Conservation (phyloP, 306 rosid species). For the Quercus bicolor region DNA sequence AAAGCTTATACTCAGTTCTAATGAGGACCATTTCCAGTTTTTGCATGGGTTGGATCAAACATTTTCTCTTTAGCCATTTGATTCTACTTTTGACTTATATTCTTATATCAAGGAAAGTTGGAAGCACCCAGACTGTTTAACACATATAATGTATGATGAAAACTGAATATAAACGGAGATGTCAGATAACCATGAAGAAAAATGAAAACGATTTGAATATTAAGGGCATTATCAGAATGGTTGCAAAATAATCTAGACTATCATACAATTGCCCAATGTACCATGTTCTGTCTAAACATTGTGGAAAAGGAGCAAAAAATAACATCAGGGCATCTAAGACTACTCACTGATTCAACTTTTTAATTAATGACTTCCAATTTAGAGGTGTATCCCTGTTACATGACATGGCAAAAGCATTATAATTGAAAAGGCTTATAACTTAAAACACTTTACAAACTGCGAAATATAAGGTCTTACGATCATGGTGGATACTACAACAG, state of each 20-base stretch:
- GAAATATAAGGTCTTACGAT: neutral
- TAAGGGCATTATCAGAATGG: neutral
- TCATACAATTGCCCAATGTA: neutral
- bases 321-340: neutral
- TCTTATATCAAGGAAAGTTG: too few species aligned
- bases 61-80: too few species aligned
- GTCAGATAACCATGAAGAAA: neutral
- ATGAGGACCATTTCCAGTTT: too few species aligned
- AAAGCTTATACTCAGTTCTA: too few species aligned
- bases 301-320: neutral
- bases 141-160: neutral
- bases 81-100: too few species aligned
- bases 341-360: neutral
- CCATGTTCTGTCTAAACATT: neutral
- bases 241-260: neutral
- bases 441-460: neutral
- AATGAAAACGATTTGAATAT: neutral
- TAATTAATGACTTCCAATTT: neutral
- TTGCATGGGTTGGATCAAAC: too few species aligned
- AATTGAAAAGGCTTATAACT: neutral
- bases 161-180: neutral
- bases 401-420: neutral
- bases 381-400: neutral
- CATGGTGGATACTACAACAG: neutral
- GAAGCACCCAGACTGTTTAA: too few species aligned